Percentiles rank a stretch among this genome's conserved stretches.
Evolutionary conservation across 495 filamentous ascomycete species (phyloP).

Genomic region (Penicillium daleae): DNA sequence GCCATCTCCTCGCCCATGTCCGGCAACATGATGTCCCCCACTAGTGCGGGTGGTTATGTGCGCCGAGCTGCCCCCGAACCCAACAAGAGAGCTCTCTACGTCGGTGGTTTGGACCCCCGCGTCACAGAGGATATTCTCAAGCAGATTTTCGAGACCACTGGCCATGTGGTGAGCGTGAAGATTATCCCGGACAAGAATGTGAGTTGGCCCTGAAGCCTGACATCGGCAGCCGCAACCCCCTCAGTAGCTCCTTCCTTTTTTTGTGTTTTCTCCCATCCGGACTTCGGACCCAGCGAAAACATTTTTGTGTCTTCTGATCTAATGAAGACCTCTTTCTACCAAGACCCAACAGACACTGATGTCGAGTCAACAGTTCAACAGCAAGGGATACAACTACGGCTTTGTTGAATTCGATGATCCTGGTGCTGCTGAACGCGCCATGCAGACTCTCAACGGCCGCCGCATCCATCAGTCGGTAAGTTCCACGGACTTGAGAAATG

Average conservation of each 20-base stretch:
- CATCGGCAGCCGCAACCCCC: not conserved
- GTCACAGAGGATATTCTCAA: constrained; percentile 96
- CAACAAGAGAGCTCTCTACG: constrained; percentile 97
- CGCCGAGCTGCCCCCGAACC: constrained; percentile 95
- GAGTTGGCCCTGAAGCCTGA: constrained; percentile 41
- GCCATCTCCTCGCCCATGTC: constrained; percentile 89
- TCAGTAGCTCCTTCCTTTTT: not conserved
- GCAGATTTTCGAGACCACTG: constrained; percentile 98
- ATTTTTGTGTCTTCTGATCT: not conserved
- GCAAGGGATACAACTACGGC: constrained; percentile 98
- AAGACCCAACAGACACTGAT: constrained; percentile 13
- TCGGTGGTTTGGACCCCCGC: constrained; percentile 91
- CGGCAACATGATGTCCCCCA: constrained; percentile 78
- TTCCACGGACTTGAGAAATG: not conserved
- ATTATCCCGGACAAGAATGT: constrained; percentile 99
- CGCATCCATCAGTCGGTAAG: constrained; percentile 88
- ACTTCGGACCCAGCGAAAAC: not conserved
- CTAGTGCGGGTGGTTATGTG: constrained; percentile 76
- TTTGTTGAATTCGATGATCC: constrained; percentile 99
- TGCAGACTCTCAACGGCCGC: constrained; percentile 94
- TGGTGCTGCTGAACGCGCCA: constrained; percentile 91
- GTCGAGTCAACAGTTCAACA: constrained; percentile 60
- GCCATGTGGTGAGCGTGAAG: constrained; percentile 98
- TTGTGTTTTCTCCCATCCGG: not conserved
- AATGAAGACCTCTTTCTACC: not conserved